phyloP scores from a whole-genome alignment of 78 protist species.

The Dictyostelium citrinum region DNA sequence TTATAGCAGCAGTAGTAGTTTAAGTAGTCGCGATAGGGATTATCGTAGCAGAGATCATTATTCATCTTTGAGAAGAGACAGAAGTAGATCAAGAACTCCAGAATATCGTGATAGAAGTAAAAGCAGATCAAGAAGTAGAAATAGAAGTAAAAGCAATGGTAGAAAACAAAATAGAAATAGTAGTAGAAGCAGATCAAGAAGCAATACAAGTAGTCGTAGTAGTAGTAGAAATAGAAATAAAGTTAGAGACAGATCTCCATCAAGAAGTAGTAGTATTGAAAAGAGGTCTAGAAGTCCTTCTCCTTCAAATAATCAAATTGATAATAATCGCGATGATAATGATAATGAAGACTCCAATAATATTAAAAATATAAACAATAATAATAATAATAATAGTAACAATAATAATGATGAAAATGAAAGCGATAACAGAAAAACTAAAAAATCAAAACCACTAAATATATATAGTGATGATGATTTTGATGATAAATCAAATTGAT shows the following conservation, averaged over 20 bases:
- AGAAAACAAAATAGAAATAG: background rate
- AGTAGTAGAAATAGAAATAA: background rate
- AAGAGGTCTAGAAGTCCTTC: background rate
- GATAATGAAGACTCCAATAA: background rate
- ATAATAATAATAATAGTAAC: background rate
- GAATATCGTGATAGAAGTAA: conserved; percentile 1
- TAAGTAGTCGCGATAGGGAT: background rate
- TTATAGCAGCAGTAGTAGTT: background rate
- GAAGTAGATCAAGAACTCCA: background rate
- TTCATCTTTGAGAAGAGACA: background rate
- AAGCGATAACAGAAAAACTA: background rate
- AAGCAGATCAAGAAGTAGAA: background rate
- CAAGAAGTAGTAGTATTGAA: background rate
- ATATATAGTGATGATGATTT: background rate
- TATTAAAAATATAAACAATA: background rate
- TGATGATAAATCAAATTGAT: background rate
- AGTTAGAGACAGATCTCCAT: background rate
- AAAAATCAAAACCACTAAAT: background rate
- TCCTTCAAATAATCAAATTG: background rate
- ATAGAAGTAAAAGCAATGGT: background rate
- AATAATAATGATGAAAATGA: background rate
- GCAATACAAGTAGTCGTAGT: background rate
- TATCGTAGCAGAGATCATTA: background rate
- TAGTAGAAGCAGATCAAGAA: background rate
- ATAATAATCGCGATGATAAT: background rate